Conservation (phyloP, 805 yeast species). For the Pichia eremophila region DNA sequence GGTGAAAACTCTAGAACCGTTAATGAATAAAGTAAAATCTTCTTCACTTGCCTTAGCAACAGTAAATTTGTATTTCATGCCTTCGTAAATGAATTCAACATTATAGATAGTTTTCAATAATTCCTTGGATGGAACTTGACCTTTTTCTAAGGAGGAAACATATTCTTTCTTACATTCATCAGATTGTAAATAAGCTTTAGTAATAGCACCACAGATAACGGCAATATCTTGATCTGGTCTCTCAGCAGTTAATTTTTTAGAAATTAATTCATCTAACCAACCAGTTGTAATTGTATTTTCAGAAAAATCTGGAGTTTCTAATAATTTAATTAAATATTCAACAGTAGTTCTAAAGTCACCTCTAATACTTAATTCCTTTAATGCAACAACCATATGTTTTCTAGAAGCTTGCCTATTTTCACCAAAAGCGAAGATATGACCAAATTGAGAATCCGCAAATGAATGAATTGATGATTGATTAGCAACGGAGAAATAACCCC, state of each 20-base stretch:
- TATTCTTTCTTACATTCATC: conserved; percentile 63
- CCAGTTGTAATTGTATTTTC: conserved; percentile 96
- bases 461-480: conserved; percentile 96
- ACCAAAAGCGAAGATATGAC: conserved; percentile 98
- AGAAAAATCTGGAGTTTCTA: conserved; percentile 95
- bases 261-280: conserved; percentile 94
- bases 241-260: conserved; percentile 91
- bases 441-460: conserved; percentile 96
- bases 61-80: conserved; percentile 85
- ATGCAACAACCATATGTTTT: conserved; percentile 97
- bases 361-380: conserved; percentile 90
- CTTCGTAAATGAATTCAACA: conserved; percentile 92
- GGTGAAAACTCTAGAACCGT: conserved; percentile 84
- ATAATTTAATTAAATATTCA: conserved; percentile 87
- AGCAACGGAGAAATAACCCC: conserved; percentile 99
- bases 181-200: conserved; percentile 82
- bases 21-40: conserved; percentile 78
- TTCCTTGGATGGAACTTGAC: conserved; percentile 85
- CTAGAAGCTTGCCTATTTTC: conserved; percentile 97
- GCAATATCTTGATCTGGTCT: conserved; percentile 90
- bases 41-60: conserved; percentile 88
- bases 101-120: conserved; percentile 81
- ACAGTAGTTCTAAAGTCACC: conserved; percentile 99
- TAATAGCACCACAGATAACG: conserved; percentile 93
- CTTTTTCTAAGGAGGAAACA: conserved; percentile 74